These are phyloP conservation scores for Alternaria longipes DNA, from an alignment of 2,329 filamentous ascomycete genomes.

Conservation along the genomic window DNA sequence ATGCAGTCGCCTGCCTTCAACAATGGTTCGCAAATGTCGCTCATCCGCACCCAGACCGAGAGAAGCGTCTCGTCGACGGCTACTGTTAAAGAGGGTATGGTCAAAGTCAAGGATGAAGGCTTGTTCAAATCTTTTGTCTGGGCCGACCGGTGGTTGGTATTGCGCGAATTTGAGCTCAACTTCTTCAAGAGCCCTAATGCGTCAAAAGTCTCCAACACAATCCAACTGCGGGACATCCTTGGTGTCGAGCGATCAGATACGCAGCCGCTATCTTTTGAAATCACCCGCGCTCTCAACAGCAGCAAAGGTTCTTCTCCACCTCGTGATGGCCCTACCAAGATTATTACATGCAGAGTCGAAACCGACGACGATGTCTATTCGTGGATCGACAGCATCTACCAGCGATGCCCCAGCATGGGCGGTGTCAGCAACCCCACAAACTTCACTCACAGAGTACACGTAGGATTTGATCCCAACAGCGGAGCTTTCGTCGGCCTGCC, in stretches of 20 bases:
- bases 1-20: slow-evolving; percentile 67
- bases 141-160: slow-evolving; percentile 91
- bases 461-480: slow-evolving; percentile 94
- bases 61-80: slow-evolving; percentile 46
- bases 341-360: slow-evolving; percentile 92
- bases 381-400: slow-evolving; percentile 98
- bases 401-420: slow-evolving; percentile 95
- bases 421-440: slow-evolving; percentile 98
- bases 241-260: slow-evolving; percentile 92
- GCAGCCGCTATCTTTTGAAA: slow-evolving; percentile 91
- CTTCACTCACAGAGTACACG: slow-evolving; percentile 96
- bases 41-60: slow-evolving; percentile 54
- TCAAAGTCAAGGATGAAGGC: slow-evolving; percentile 89
- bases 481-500: slow-evolving; percentile 95
- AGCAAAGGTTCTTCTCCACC: slow-evolving; percentile 70
- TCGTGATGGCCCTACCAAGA: slow-evolving; percentile 81
- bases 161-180: slow-evolving; percentile 91
- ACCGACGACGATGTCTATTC: slow-evolving; percentile 96
- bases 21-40: slow-evolving; percentile 51
- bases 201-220: slow-evolving; percentile 81
- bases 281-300: slow-evolving; percentile 76
- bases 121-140: slow-evolving; percentile 81
- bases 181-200: slow-evolving; percentile 92
- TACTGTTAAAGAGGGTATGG: slow-evolving; percentile 72
- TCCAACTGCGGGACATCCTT: slow-evolving; percentile 86